Base-by-base conservation (phyloP, 106 monocot species). In the Dendrobium huoshanense region DNA sequence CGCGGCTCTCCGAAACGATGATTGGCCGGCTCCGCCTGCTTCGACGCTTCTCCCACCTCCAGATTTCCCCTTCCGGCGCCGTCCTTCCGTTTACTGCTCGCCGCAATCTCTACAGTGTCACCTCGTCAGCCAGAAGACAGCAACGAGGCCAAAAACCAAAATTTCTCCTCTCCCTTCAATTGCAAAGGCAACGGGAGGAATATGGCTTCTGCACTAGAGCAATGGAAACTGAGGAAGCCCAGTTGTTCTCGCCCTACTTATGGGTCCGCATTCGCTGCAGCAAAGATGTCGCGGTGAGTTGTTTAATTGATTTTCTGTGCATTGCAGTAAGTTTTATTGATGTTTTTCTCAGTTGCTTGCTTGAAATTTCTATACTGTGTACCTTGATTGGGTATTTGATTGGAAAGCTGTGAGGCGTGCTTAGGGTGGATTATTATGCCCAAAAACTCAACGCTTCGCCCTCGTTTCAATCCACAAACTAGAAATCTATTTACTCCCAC, bases 211-310 rank as follows among this genome's bases (percentile, higher is more conserved):
- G 79, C 55, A 43, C 75, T 61, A 44, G 24, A 3, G 48, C 79
- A 72, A 48, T 61, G 9, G 65, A 64, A 6, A 11, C 9, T 20
- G 67, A 75, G 7, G 75, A 51, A 27, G 19, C 44, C 0, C 6
- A 37, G 18, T 51, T 82, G 18, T 82, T 79, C 56, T 51, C 49
- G 47, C 41, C 85, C 7, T 85, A 89, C 74, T 59, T 78, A 43
- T 92, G 89, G 42, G 91, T 84, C 48, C 82, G 77, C 27, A 84
- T 92, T 51, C 80, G 80, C 5, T 89, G 92, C 81, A 79, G 59
- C 58, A 88, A 86, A 80, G 73, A 73, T 29, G 89, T 84, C 43
- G 87, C 84, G 55, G 92, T 92, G 47, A 80, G 92, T 85, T 42
- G 5, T 73, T 73, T 1, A 20, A 73, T 73, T 73, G 41, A 17